phyloP scores from a whole-genome alignment of 1,284 basidiomycete genomes.

The Pseudozyma pruni region DNA sequence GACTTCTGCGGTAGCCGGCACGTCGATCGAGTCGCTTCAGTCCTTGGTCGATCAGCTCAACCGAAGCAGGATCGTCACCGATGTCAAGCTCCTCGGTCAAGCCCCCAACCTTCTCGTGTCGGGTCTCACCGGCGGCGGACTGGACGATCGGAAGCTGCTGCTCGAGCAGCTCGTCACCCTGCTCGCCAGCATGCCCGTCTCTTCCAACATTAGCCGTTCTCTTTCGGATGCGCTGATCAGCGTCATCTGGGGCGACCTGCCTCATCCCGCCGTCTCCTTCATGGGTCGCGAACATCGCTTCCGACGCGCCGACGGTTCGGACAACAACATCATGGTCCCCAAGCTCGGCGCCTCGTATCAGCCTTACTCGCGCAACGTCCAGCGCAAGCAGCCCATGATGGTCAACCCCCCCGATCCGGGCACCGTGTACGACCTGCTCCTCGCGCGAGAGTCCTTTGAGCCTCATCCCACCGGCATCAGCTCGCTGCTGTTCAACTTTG shows the following conservation, averaged over 20 bases:
- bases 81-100: slow-evolving; percentile 41
- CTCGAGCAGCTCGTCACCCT: slow-evolving; percentile 53
- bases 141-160: slow-evolving; percentile 58
- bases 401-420: slow-evolving; percentile 46
- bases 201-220: slow-evolving; percentile 32
- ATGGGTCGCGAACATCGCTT: slow-evolving; percentile 70
- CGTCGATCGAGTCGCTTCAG: slow-evolving; percentile 20
- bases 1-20: slow-evolving; percentile 3
- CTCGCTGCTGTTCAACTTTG: slow-evolving; percentile 56
- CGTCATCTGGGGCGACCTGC: slow-evolving; percentile 71
- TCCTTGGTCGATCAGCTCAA: slow-evolving; percentile 26
- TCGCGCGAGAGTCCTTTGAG: slow-evolving; percentile 38
- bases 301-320: slow-evolving; percentile 66
- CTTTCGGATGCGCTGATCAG: slow-evolving; percentile 44
- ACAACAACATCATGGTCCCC: slow-evolving; percentile 78
- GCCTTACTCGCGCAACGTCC: slow-evolving; percentile 47
- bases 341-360: slow-evolving; percentile 72
- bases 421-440: slow-evolving; percentile 46
- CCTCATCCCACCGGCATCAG: slow-evolving; percentile 56
- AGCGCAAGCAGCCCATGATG: slow-evolving; percentile 27
- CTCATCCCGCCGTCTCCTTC: slow-evolving; percentile 78
- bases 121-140: slow-evolving; percentile 25
- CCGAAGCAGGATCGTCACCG: slow-evolving; percentile 34
- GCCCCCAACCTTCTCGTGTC: slow-evolving; percentile 27
- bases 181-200: slow-evolving; percentile 50